phyloP scores from a whole-genome alignment of 345 rosid species.

The Garcia nutans region DNA sequence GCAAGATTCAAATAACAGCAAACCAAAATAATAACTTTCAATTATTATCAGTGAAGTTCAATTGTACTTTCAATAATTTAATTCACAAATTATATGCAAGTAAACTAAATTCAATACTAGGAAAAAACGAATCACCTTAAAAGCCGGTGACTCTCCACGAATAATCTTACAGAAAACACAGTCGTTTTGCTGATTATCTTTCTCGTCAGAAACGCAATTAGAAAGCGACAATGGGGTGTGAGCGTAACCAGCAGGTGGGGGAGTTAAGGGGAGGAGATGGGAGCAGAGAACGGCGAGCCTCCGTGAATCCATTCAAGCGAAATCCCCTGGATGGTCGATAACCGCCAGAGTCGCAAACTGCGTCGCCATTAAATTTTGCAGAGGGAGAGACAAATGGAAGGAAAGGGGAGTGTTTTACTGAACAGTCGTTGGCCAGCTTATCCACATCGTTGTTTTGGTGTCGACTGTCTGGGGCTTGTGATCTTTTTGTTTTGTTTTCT shows the following conservation, averaged over 20 bases:
- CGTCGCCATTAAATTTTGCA: neutral
- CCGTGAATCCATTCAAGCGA: constrained; percentile 49
- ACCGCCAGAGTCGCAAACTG: neutral
- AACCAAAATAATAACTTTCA: neutral
- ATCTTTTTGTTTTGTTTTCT: neutral
- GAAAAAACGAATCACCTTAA: constrained; percentile 44
- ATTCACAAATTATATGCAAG: no score
- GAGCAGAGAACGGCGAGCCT: constrained; percentile 70
- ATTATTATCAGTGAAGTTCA: no score
- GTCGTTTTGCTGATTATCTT: constrained; percentile 27
- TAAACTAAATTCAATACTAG: no score
- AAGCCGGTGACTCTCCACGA: constrained; percentile 70
- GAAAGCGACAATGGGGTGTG: constrained; percentile 34
- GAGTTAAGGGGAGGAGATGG: constrained; percentile 46
- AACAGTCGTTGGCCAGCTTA: constrained; percentile 11
- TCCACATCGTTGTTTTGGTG: neutral
- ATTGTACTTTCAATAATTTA: no score
- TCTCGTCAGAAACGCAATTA: constrained; percentile 30
- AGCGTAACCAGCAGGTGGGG: constrained; percentile 8
- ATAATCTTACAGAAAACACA: constrained; percentile 85
- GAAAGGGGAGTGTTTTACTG: neutral
- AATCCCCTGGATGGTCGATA: neutral
- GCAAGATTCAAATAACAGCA: constrained; percentile 18
- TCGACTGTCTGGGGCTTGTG: neutral
- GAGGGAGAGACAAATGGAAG: neutral